Base-by-base conservation (phyloP, 202 grass and related monocot genomes). In the Brachypodium distachyon region DNA sequence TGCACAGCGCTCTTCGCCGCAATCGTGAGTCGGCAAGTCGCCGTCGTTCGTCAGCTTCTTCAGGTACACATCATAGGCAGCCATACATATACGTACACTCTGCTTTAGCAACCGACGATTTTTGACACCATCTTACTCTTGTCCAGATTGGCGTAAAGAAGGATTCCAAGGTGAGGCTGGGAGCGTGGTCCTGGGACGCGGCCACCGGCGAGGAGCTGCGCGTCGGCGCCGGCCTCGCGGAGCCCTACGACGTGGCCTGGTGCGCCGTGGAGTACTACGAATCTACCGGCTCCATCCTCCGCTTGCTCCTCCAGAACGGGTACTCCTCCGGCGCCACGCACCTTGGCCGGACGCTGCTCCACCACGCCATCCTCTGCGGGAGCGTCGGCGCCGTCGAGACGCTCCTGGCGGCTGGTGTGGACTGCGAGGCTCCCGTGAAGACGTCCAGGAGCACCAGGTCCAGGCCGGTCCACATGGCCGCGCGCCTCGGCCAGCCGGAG, bases 181-280 rank as follows among this genome's bases (percentile, higher is more conserved):
- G 96, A 0, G 96, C 96, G 0, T 99, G 96, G 96, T 96, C 96
- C 14, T 99, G 96, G 96, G 96, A 99, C 83, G 61, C 74, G 18
- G 67, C 71, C 39, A 99, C 92, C 23, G 92, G 87, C 23, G 96
- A 99, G 67, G 96, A 99, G 72, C 72, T 99, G 40, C 96, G 96
- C 34, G 96, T 96, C 6, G 96, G 96, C 50, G 96, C 96, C 3
- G 96, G 96, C 5, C 96, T 99, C 3, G 87, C 91, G 0, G 96
- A 99, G 59, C 83, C 96, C 6, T 99, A 96, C 57, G 85, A 88
- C 41, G 83, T 74, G 4, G 70, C 87, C 23, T 99, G 96, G 96
- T 99, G 96, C 74, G 96, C 92, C 11, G 92, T 99, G 32, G 96
- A 99, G 61, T 99, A 92, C 78, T 99, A 87, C 27, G 96, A 99